Evolutionary conservation across 352 stramenopile genomes (phyloP), one percentile per base, ranked within the genome.

Genomic region (Elongisporangium anandrum): DNA sequence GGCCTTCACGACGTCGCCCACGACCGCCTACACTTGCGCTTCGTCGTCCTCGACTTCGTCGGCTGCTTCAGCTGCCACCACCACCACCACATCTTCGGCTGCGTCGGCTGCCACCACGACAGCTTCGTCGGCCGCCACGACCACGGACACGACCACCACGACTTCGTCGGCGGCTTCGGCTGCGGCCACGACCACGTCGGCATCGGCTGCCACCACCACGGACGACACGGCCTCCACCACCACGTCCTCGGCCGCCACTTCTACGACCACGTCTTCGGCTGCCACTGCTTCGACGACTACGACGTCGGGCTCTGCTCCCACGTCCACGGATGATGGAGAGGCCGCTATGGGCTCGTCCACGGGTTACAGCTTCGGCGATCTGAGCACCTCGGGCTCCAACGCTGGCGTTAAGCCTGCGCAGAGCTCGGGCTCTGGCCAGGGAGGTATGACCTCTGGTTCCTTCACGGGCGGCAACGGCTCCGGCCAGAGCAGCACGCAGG

Each of bases 11-110:
- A 65, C 54, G 29, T 58, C 58, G 6, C 59, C 63, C 21, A 61
- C 54, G 22, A 57, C 65, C 53, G 62, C 62, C 13, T 71, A 59
- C 0, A 56, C 54, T 22, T 73, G 65, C 55, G 62, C 69, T 13
- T 54, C 24, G 53, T 58, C 53, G 29, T 51, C 53, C 15, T 3
- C 48, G 19, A 51, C 38, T 17, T 58, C 34, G 34, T 23, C 53
- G 2, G 50, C 8, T 20, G 29, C 24, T n/a, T 19, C n/a, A 4
- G 52, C n/a, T 38, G 20, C 29, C 1, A 22, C 29, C 19, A 50
- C 29, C n/a, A 38, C 39, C 13, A 23, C 19, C 7, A 13, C 53
- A 5, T 16, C 20, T 2, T 4, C 19, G 17, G 29, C 52, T 21
- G 23, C 50, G 3, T 20, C 50, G 23, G 34, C 53, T 22, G 23